These are phyloP conservation scores for Ogataea degrootiae DNA, from an alignment of 805 yeast genomes.

Conservation along the genomic window DNA sequence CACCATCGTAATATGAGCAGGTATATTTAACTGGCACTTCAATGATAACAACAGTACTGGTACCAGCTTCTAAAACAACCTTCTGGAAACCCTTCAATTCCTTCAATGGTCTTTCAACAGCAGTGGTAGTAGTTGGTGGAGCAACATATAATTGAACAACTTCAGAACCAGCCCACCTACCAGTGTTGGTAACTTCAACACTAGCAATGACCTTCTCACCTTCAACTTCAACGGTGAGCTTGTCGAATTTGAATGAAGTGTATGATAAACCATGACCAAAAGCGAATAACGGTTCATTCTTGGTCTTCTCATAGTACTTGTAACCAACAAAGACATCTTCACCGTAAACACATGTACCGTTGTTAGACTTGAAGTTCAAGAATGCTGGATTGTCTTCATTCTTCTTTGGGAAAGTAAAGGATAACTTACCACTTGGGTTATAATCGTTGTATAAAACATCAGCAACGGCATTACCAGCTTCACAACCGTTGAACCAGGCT, in stretches of 20 bases:
- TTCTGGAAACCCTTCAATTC: constrained; percentile 58
- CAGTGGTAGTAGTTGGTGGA: constrained; percentile 31
- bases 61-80: constrained; percentile 41
- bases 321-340: constrained; percentile 66
- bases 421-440: constrained; percentile 57
- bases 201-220: constrained; percentile 22
- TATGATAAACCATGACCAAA: constrained; percentile 64
- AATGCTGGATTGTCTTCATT: constrained; percentile 53
- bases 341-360: constrained; percentile 54
- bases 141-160: constrained; percentile 50
- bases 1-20: constrained; percentile 50
- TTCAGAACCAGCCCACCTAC: constrained; percentile 46
- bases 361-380: constrained; percentile 45
- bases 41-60: constrained; percentile 33
- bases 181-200: constrained; percentile 45
- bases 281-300: constrained; percentile 47
- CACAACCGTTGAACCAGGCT: constrained; percentile 57
- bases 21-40: constrained; percentile 43
- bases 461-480: constrained; percentile 54
- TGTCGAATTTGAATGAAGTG: constrained; percentile 41
- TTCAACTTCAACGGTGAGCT: constrained; percentile 32
- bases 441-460: constrained; percentile 56
- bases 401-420: constrained; percentile 50
- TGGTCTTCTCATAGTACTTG: constrained; percentile 51
- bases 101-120: constrained; percentile 43